These are phyloP conservation scores for Chenopodium formosanum DNA, from an alignment of 148 eudicot species.

Conservation along the genomic window DNA sequence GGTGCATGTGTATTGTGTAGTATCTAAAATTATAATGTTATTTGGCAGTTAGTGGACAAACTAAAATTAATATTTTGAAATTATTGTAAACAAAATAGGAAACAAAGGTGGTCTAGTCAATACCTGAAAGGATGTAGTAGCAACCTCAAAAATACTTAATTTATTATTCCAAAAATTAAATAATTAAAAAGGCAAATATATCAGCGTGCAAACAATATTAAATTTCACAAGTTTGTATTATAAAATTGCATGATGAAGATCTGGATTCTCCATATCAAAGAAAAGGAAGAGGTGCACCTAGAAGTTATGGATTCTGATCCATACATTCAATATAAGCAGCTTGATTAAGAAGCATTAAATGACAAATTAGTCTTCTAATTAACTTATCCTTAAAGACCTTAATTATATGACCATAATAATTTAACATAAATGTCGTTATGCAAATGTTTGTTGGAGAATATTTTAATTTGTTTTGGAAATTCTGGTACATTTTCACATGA, in stretches of 20 bases:
- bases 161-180: not conserved
- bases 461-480: not conserved
- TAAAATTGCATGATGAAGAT: not conserved
- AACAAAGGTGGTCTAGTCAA: conserved; percentile 19
- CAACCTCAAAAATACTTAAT: not conserved
- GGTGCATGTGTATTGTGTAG: not conserved
- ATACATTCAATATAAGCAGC: conserved; percentile 31
- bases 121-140: conserved; percentile 23
- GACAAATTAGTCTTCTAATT: conserved; percentile 32
- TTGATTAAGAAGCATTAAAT: not conserved
- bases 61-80: not conserved
- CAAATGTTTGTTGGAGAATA: not conserved
- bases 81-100: conserved; percentile 12
- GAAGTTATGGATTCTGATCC: not conserved
- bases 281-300: not conserved
- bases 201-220: conserved; percentile 12
- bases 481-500: not conserved
- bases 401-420: not conserved
- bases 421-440: not conserved
- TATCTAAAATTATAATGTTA: not conserved
- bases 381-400: not conserved
- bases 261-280: conserved; percentile 12
- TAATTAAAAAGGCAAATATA: not conserved
- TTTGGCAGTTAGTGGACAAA: not conserved
- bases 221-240: conserved; percentile 7